phyloP scores from a whole-genome alignment of 1,284 basidiomycete genomes.

The Pyrrhoderma lamaoense region DNA sequence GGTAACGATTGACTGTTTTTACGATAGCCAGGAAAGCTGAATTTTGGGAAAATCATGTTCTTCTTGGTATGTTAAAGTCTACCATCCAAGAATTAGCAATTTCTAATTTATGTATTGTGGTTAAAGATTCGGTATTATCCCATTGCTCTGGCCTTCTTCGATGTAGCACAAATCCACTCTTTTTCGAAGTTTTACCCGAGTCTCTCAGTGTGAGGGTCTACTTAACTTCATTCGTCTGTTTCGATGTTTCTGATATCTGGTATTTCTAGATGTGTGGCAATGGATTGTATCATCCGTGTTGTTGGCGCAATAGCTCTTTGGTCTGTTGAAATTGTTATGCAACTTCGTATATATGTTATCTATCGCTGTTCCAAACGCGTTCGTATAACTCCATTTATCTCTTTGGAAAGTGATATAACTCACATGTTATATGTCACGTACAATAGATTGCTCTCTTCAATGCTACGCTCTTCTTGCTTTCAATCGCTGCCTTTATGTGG shows the following conservation, averaged over 20 bases:
- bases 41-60: conserved; percentile 32
- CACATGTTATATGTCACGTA: not conserved
- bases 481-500: conserved; percentile 32
- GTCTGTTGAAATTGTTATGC: conserved; percentile 38
- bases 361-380: conserved; percentile 33
- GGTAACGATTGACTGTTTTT: not conserved
- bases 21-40: conserved; percentile 11
- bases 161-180: conserved; percentile 35
- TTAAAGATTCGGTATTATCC: conserved; percentile 42
- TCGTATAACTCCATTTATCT: not conserved
- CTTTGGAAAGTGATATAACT: not conserved
- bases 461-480: conserved; percentile 29
- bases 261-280: conserved; percentile 32
- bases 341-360: conserved; percentile 33
- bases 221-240: not conserved
- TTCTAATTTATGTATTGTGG: too few species aligned
- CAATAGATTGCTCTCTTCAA: conserved; percentile 29
- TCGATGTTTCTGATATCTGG: not conserved
- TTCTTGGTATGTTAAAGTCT: conserved; percentile 28
- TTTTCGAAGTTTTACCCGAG: conserved; percentile 22
- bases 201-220: conserved; percentile 10
- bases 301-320: conserved; percentile 35
- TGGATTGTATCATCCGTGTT: conserved; percentile 32
- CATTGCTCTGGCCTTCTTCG: conserved; percentile 33
- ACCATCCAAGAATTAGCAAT: not conserved